Evolutionary conservation across 164 flowering plant genomes (phyloP).

Genomic region (Vitis labrusca): DNA sequence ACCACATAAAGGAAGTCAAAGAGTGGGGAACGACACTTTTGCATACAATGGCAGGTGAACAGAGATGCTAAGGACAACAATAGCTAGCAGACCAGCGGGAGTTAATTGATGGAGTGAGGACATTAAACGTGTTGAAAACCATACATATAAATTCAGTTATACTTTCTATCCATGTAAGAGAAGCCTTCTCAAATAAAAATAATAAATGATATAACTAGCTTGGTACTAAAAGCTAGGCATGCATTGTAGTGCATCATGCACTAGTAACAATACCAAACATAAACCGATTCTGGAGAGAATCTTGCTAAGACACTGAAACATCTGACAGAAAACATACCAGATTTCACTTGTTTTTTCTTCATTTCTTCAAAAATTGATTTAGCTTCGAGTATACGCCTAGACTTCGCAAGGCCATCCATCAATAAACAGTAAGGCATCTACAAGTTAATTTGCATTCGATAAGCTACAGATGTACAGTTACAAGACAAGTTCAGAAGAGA

Average conservation of each 20-base stretch:
- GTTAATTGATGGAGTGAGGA: too few relatives aligned
- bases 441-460: constrained; percentile 17
- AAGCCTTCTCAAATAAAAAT: too few relatives aligned
- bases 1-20: too few relatives aligned
- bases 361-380: constrained; percentile 64
- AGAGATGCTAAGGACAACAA: too few relatives aligned
- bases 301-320: background rate
- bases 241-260: background rate
- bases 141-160: too few relatives aligned
- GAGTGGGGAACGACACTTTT: too few relatives aligned
- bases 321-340: constrained; percentile 44
- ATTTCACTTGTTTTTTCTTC: constrained; percentile 56
- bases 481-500: background rate
- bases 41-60: too few relatives aligned
- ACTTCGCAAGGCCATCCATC: constrained; percentile 89
- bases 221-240: background rate
- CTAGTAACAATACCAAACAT: background rate
- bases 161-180: too few relatives aligned
- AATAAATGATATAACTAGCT: background rate
- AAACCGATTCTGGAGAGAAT: background rate
- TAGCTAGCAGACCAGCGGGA: too few relatives aligned
- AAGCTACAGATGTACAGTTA: background rate
- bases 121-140: too few relatives aligned
- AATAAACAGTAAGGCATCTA: constrained; percentile 92
- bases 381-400: constrained; percentile 77